These are phyloP conservation scores for Crepidotus variabilis DNA, from an alignment of 768 basidiomycete genomes.

Conservation along the genomic window DNA sequence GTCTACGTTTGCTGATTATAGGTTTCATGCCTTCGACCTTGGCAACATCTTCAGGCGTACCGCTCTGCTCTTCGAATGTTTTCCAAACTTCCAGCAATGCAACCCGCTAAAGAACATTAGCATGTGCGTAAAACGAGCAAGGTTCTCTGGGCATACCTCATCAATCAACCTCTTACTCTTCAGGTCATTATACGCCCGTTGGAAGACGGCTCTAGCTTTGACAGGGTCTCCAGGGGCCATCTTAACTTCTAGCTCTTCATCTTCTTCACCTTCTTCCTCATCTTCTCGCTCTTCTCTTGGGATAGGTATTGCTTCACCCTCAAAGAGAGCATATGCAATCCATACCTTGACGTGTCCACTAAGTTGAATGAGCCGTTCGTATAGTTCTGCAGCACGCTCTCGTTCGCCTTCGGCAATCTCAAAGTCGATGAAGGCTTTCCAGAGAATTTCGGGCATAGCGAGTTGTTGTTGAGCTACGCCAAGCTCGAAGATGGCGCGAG, in stretches of 20 bases:
- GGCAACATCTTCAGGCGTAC: constrained; percentile 64
- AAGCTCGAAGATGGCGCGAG: constrained; percentile 93
- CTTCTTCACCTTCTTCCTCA: constrained; percentile 71
- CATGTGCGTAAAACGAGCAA: background rate
- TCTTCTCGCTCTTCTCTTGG: constrained; percentile 65
- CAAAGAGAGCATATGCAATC: constrained; percentile 93
- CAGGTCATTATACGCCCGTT: constrained; percentile 84
- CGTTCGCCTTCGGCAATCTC: constrained; percentile 93
- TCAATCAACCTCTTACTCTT: constrained; percentile 79
- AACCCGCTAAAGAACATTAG: constrained; percentile 60
- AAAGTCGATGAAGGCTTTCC: constrained; percentile 97
- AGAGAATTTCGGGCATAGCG: constrained; percentile 91
- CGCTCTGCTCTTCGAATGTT: constrained; percentile 81
- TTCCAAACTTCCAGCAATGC: constrained; percentile 95
- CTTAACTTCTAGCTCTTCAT: constrained; percentile 47
- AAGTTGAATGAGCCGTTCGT: constrained; percentile 80
- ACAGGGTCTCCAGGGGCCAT: constrained; percentile 69
- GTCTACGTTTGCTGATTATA: constrained; percentile 78
- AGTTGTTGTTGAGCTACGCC: constrained; percentile 80
- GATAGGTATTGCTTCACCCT: constrained; percentile 71
- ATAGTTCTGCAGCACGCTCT: constrained; percentile 76
- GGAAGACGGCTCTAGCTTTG: constrained; percentile 75
- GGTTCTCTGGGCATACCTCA: constrained; percentile 53
- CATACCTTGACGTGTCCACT: constrained; percentile 97
- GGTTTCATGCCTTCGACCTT: constrained; percentile 95